Evolutionary conservation across 2,329 filamentous ascomycete genomes (phyloP).

Genomic region (Hymenoscyphus fructigenus): DNA sequence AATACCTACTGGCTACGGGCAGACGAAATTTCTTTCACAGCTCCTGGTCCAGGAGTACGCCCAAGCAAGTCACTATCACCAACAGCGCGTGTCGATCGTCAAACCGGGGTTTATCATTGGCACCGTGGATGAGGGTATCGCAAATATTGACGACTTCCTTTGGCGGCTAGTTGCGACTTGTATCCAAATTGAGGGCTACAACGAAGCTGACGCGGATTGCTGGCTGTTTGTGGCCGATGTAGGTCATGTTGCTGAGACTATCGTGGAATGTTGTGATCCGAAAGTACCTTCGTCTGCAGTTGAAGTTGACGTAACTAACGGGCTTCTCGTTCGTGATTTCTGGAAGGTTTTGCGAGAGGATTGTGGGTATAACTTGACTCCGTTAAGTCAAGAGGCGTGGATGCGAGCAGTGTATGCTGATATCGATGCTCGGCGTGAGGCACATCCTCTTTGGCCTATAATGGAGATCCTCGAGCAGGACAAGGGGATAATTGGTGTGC

Average conservation of each 20-base stretch:
- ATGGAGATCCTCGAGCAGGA: neutral
- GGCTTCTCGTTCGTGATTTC: slow-evolving; percentile 10
- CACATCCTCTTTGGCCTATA: slow-evolving; percentile 5
- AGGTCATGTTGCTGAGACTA: slow-evolving; percentile 17
- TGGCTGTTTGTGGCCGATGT: slow-evolving; percentile 27
- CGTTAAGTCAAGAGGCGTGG: neutral
- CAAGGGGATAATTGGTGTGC: neutral
- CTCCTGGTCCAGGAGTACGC: slow-evolving; percentile 50
- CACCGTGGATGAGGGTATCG: slow-evolving; percentile 23
- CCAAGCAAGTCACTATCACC: neutral
- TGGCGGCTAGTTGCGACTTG: slow-evolving; percentile 28
- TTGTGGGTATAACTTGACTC: neutral
- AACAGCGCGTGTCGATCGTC: slow-evolving; percentile 19
- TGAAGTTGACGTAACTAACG: neutral
- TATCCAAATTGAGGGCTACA: slow-evolving; percentile 23
- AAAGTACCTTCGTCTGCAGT: neutral
- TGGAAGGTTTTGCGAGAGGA: slow-evolving; percentile 9
- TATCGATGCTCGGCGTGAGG: neutral
- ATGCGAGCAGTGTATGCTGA: neutral
- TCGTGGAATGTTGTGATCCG: neutral
- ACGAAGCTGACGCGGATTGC: slow-evolving; percentile 11
- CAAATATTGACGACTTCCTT: slow-evolving; percentile 32
- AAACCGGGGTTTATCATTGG: slow-evolving; percentile 32
- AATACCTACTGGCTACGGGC: slow-evolving; percentile 59
- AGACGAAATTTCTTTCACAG: slow-evolving; percentile 76